Conservation (phyloP, 2,329 filamentous ascomycete genomes). For the Neonectria neomacrospora region DNA sequence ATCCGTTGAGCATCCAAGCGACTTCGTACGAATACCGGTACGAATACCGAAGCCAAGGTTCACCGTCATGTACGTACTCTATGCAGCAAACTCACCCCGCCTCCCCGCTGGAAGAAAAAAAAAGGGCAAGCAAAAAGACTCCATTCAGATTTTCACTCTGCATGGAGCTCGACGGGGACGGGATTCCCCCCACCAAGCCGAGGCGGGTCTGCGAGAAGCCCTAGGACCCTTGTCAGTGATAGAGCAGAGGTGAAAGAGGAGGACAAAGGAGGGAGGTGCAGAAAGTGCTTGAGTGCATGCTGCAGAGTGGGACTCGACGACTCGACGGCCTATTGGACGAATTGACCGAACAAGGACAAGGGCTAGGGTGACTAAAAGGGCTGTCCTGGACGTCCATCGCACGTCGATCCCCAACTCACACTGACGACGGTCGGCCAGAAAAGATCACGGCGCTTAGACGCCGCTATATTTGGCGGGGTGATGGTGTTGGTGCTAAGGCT, state of each 20-base stretch:
- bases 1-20: slow-evolving; percentile 17
- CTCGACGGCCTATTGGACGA: background rate
- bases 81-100: slow-evolving; percentile 26
- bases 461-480: slow-evolving; percentile 47
- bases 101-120: background rate
- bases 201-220: slow-evolving; percentile 11
- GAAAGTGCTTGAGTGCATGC: background rate
- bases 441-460: slow-evolving; percentile 31
- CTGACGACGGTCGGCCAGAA: slow-evolving; percentile 1
- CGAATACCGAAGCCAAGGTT: slow-evolving; percentile 13
- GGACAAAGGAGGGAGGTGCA: background rate
- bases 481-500: slow-evolving; percentile 30
- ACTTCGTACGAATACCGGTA: background rate
- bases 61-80: slow-evolving; percentile 16
- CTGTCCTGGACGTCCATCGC: background rate
- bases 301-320: slow-evolving; percentile 5
- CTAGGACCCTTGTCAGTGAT: background rate
- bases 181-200: background rate
- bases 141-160: slow-evolving; percentile 23
- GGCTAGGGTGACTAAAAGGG: slow-evolving; percentile 6
- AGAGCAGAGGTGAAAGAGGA: slow-evolving; percentile 1
- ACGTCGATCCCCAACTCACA: slow-evolving; percentile 1
- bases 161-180: slow-evolving; percentile 9
- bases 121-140: slow-evolving; percentile 7
- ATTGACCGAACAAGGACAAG: background rate